phyloP scores from a whole-genome alignment of 176 grass and related monocot species.

The Carex cristatella region DNA sequence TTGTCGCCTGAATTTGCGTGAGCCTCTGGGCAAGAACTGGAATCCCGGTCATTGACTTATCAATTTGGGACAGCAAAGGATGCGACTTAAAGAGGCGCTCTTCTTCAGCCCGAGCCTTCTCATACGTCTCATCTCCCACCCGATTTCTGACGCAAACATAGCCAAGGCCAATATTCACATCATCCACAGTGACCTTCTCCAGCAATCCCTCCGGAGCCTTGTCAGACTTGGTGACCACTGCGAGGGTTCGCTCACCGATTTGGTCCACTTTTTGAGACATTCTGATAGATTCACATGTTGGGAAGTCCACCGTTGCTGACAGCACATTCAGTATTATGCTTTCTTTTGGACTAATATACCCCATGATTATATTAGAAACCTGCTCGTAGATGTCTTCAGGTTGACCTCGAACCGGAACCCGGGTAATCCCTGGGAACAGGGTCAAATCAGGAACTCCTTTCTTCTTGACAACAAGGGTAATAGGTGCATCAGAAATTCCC shows the following conservation, averaged over 20 bases:
- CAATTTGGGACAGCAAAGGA: constrained; percentile 9
- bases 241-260: constrained; percentile 15
- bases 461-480: constrained; percentile 23
- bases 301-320: constrained; percentile 25
- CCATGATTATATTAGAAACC: constrained; percentile 15
- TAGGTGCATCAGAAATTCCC: constrained; percentile 13
- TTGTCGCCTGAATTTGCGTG: constrained; percentile 21
- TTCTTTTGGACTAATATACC: constrained; percentile 25
- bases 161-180: constrained; percentile 28
- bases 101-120: constrained; percentile 15
- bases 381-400: constrained; percentile 26
- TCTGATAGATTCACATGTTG: constrained; percentile 20
- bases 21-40: constrained; percentile 15
- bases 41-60: constrained; percentile 28
- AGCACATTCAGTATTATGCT: constrained; percentile 35
- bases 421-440: constrained; percentile 28
- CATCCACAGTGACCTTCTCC: constrained; percentile 28
- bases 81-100: background rate
- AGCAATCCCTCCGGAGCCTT: constrained; percentile 29
- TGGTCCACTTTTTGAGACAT: constrained; percentile 32
- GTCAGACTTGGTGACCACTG: constrained; percentile 27
- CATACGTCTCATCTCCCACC: constrained; percentile 24
- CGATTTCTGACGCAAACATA: constrained; percentile 34
- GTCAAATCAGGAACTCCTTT: constrained; percentile 23
- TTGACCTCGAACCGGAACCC: constrained; percentile 26